Percentiles rank a stretch among this genome's conserved stretches.
Evolutionary conservation across 2,329 filamentous ascomycete genomes (phyloP).

Genomic region (Metarhizium brunneum): DNA sequence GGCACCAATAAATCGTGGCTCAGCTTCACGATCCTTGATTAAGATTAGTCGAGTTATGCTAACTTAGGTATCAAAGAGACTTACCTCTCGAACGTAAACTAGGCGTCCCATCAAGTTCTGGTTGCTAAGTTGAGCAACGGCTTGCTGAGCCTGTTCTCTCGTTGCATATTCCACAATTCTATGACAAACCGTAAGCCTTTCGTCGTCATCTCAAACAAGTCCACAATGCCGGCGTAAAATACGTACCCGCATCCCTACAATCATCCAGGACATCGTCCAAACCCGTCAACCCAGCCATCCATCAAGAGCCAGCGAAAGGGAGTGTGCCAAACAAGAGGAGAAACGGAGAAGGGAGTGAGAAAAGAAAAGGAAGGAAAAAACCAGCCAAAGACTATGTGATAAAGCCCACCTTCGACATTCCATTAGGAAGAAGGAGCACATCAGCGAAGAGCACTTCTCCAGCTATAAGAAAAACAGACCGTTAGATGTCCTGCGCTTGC

Average conservation of each 20-base stretch:
- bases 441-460: constrained; percentile 99
- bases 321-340: constrained; percentile 41
- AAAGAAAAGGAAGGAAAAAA: constrained; percentile 44
- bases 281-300: constrained; percentile 99
- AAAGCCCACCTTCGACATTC: constrained; percentile 99
- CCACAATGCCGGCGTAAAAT: neutral
- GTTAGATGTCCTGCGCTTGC: neutral
- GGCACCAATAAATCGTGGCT: constrained; percentile 86
- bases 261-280: constrained; percentile 79
- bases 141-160: constrained; percentile 96
- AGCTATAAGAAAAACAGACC: constrained; percentile 43
- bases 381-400: constrained; percentile 81
- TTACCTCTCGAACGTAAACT: constrained; percentile 95
- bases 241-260: constrained; percentile 99
- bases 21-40: constrained; percentile 84
- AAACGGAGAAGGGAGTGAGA: constrained; percentile 48
- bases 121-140: constrained; percentile 96
- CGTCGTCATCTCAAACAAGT: neutral
- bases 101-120: constrained; percentile 97
- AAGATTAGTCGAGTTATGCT: constrained; percentile 6
- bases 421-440: constrained; percentile 98
- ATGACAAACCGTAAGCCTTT: neutral
- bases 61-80: constrained; percentile 13
- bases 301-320: constrained; percentile 56
- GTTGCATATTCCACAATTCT: constrained; percentile 99